Evolutionary conservation across 202 grass and related monocot species (phyloP).

Genomic region (Dendrocalamus latiflorus): DNA sequence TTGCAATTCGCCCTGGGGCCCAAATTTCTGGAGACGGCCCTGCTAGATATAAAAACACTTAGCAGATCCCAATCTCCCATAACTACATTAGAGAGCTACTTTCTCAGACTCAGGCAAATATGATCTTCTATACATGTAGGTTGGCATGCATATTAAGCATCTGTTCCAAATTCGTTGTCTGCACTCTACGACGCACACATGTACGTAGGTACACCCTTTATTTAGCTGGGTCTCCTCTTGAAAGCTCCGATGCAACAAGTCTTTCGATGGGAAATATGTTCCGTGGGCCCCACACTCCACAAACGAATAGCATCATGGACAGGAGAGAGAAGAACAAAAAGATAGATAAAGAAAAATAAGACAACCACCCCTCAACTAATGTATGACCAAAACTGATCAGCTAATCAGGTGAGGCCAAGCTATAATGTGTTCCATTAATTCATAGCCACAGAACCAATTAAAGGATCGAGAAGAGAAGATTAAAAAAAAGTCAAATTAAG

Average conservation of each 20-base stretch:
- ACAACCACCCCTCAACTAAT: background rate
- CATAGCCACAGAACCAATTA: conserved; percentile 30
- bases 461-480: background rate
- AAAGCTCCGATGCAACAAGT: background rate
- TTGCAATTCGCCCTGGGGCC: no score
- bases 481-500: background rate
- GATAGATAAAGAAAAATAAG: background rate
- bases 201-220: background rate
- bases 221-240: background rate
- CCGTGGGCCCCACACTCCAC: conserved; percentile 23
- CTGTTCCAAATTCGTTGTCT: background rate
- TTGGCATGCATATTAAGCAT: background rate
- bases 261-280: conserved; percentile 15
- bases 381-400: background rate
- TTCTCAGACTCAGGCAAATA: background rate
- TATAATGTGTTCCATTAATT: conserved; percentile 15
- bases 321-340: background rate
- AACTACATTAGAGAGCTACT: background rate
- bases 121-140: background rate
- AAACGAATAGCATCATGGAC: conserved; percentile 20
- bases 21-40: no score
- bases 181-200: background rate
- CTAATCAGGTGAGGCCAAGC: conserved; percentile 11
- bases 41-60: background rate
- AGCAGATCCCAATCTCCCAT: background rate